Evolutionary conservation across 2,329 filamentous ascomycete genomes (phyloP), one percentile per base, ranked within the genome.

Genomic region (Trichoderma arundinaceum): DNA sequence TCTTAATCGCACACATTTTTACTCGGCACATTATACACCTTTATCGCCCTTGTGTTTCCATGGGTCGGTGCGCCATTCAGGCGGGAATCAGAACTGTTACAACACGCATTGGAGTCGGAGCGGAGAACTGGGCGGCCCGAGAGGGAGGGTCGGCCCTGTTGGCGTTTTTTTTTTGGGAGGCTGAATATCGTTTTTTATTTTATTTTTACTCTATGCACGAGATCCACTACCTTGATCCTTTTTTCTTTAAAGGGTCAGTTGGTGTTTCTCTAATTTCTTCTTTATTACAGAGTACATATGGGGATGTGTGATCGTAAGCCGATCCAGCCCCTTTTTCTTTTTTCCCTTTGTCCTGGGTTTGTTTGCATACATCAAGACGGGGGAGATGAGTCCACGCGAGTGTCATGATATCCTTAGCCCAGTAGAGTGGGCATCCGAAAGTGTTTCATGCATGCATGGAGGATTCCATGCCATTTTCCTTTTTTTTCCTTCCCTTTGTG

Each of bases 321-420:
- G 59, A 52, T 44, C 48, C 38, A 12, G n/a, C 38, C 38, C 32
- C 7, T 44, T 63, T 38, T 19, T 19, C 49, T 46, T 53, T 17
- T 62, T 58, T 41, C 4, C 28, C 33, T 53, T 35, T 63, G n/a
- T 61, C n/a, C 22, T 35, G 7, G 46, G 22, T 61, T 51, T 43
- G 38, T 46, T 17, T 46, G 17, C 39, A 63, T 63, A 52, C 59
- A 62, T 52, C 22, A 62, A 53, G 59, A 53, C 38, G 32, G 35
- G 51, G 22, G 51, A 41, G 49, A 56, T 48, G 60, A 64, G 51
- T 46, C 28, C 51, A 64, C 51, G 60, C 60, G 49, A 64, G 51
- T 64, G 41, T 64, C 51, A 64, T 64, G 60, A 56, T 56, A 48
- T 54, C 41, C 60, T 48, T 61, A 41, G 35, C 58, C 35, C 22